phyloP scores from a whole-genome alignment of 495 filamentous ascomycete genomes.

The Lepraria neglecta region DNA sequence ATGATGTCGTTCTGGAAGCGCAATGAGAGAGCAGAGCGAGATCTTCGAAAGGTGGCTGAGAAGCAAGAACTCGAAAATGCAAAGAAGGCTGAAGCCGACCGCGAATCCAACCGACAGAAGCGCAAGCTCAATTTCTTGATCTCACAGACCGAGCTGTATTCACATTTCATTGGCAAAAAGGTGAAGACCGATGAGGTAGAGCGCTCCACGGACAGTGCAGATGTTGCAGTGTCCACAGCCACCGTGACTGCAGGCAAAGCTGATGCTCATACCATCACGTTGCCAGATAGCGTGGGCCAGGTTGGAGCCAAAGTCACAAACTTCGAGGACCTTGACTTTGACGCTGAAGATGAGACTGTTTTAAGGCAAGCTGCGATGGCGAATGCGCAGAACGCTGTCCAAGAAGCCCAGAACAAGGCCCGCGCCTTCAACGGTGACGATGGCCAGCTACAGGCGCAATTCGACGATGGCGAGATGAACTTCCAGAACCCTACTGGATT shows the following conservation, averaged over 20 bases:
- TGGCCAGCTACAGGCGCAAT: conserved; percentile 43
- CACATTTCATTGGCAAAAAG: conserved; percentile 99
- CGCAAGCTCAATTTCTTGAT: conserved; percentile 99
- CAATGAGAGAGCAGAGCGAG: conserved; percentile 95
- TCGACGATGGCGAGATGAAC: conserved; percentile 88
- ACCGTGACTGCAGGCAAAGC: conserved; percentile 42
- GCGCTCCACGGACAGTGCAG: conserved; percentile 70
- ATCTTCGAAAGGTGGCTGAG: conserved; percentile 87
- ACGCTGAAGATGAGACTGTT: conserved; percentile 82
- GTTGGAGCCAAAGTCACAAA: conserved; percentile 69
- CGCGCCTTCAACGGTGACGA: conserved; percentile 77
- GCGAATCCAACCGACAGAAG: conserved; percentile 94
- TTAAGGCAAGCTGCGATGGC: conserved; percentile 80
- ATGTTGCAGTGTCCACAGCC: conserved; percentile 50
- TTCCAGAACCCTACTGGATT: conserved; percentile 98
- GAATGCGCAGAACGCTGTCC: conserved; percentile 93
- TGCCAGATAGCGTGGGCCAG: conserved; percentile 54
- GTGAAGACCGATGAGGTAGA: conserved; percentile 94
- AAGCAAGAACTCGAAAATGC: conserved; percentile 95
- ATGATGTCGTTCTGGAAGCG: conserved; percentile 99
- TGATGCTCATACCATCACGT: conserved; percentile 45
- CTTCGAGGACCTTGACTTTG: conserved; percentile 92
- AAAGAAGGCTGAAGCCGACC: conserved; percentile 91
- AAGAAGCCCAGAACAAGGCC: conserved; percentile 88
- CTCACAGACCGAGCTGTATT: conserved; percentile 97